Conservation (phyloP, 768 basidiomycete genomes). For the Boletus reticuloceps region DNA sequence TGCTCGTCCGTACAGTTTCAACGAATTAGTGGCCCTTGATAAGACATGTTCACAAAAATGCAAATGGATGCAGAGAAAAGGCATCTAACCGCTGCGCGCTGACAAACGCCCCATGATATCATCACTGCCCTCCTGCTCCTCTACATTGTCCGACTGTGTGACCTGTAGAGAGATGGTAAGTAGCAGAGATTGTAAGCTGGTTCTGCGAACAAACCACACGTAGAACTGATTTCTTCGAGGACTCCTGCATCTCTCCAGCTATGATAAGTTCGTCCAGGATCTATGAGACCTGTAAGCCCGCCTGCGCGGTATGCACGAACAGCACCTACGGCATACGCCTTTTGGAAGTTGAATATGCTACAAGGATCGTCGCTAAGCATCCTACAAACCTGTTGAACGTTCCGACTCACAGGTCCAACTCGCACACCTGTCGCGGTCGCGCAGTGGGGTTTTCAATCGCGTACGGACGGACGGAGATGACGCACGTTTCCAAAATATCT, state of each 20-base stretch:
- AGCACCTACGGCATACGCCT: conserved; percentile 75
- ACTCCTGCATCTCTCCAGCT: conserved; percentile 91
- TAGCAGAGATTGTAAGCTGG: conserved; percentile 7
- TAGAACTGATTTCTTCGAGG: conserved; percentile 72
- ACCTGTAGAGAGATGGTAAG: conserved; percentile 46
- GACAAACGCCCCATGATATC: conserved; percentile 77
- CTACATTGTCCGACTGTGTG: conserved; percentile 79
- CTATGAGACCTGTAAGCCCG: conserved; percentile 33
- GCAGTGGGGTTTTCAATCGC: background rate
- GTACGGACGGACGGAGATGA: background rate
- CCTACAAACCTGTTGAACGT: background rate
- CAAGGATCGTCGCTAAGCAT: background rate
- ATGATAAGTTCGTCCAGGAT: conserved; percentile 93
- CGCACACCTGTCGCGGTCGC: conserved; percentile 62
- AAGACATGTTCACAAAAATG: conserved; percentile 10
- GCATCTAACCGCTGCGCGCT: conserved; percentile 63
- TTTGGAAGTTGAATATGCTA: conserved; percentile 97
- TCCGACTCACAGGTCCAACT: conserved; percentile 78
- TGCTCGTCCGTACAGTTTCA: conserved; percentile 10
- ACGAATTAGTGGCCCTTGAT: conserved; percentile 31
- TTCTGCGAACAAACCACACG: conserved; percentile 43
- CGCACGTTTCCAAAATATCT: conserved; percentile 51
- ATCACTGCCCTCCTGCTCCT: conserved; percentile 83
- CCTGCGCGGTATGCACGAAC: background rate
- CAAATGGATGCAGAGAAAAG: conserved; percentile 1